Evolutionary conservation across 2,329 filamentous ascomycete genomes (phyloP), one percentile per base, ranked within the genome.

Genomic region (Fusarium pininemorale): DNA sequence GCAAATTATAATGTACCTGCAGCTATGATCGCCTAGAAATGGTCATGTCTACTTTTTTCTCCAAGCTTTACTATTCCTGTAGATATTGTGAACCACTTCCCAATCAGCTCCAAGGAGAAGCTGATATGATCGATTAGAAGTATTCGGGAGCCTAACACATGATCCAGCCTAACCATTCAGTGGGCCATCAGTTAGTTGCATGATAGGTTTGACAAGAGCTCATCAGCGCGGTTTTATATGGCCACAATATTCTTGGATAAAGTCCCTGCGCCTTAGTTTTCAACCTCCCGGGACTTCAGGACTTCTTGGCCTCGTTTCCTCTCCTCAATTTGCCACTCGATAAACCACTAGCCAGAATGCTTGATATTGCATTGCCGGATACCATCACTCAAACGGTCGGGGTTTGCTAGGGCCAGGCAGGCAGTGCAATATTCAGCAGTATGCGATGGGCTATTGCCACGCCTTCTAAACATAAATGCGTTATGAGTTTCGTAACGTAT

Each of bases 381-480:
- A 32, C 50, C 37, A 22, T 57, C 30, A 48, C 48, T 66, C 24
- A 24, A 37, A 47, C 44, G 44, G 38, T 20, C 30, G 53, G 15
- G 48, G 7, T 63, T 50, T 48, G 48, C 53, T 56, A 56, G 42
- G 44, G 42, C 59, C 57, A 57, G 16, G 47, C 57, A 57, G 22
- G 50, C 56, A 57, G 32, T 41, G 30, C 51, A 48, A 53, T 44
- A 60, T 63, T 48, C 32, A 61, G 47, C 30, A 60, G 57, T 39
- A 32, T 44, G 35, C 48, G 41, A 42, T 39, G 59, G 41, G 41
- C 60, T 50, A 47, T 45, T 59, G 59, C 70, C 61, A 72, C 70
- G 47, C 59, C 41, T 58, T 67, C 55, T 38, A 42, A 66, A 63
- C 53, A 50, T 58, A 44, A 63, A 54, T 56, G 60, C 58, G 66